phyloP scores from a whole-genome alignment of 108 stramenopile species.

The Mayamaea pseudoterrestris region DNA sequence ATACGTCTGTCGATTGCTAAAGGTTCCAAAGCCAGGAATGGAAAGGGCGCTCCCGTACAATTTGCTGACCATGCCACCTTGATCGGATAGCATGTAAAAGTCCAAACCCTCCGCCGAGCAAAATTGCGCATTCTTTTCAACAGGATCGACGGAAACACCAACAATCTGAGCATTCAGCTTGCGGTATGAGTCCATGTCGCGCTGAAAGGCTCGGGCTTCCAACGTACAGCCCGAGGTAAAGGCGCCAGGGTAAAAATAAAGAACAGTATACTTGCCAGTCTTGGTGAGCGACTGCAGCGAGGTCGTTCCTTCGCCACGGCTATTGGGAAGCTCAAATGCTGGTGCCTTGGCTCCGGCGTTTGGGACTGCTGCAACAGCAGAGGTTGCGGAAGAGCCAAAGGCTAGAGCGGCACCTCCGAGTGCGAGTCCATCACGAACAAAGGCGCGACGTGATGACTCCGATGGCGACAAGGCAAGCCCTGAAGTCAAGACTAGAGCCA shows the following conservation, averaged over 20 bases:
- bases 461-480: too few species aligned
- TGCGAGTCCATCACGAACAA: neutral
- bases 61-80: conserved; percentile 49
- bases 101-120: conserved; percentile 50
- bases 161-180: conserved; percentile 56
- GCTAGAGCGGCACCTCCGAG: neutral
- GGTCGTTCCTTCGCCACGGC: conserved; percentile 33
- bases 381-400: neutral
- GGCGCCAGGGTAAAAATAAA: conserved; percentile 82
- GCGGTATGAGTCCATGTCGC: conserved; percentile 31
- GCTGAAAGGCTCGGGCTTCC: conserved; percentile 64
- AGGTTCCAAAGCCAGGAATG: conserved; percentile 72
- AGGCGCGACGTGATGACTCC: neutral
- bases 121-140: conserved; percentile 76
- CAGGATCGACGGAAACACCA: conserved; percentile 67
- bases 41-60: conserved; percentile 40
- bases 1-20: conserved; percentile 72
- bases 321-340: conserved; percentile 55
- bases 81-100: conserved; percentile 64
- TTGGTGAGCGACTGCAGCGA: conserved; percentile 24
- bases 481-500: too few species aligned
- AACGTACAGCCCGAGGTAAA: conserved; percentile 74
- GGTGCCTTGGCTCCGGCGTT: conserved; percentile 36
- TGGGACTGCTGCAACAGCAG: conserved; percentile 6
- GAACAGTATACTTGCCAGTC: conserved; percentile 51